Base-by-base conservation (phyloP, 1,139 yeast genomes). In the Pichia norvegensis region DNA sequence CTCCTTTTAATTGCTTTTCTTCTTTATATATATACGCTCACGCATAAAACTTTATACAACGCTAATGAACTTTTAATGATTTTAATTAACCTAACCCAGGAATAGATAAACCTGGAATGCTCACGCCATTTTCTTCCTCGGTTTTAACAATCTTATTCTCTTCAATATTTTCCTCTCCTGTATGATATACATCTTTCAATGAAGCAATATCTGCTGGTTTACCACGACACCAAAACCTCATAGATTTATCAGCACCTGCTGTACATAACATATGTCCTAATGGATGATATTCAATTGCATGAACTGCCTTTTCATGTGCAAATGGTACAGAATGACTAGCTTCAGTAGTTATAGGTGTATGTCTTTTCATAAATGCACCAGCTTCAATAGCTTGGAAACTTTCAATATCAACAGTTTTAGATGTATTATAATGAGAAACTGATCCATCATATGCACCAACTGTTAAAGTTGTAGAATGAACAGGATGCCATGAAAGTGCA, bases 141-240 rank as follows among this genome's bases (percentile, higher is more conserved):
- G 23, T 42, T 21, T 20, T 35, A 16, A 16, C 37, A 13, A 33
- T 40, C 13, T 38, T 21, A 20, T 40, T 35, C 17, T 16, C 38
- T 11, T 33, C 17, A 20, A 25, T 44, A 31, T 46, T 35, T 14
- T 40, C 43, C 33, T 57, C 62, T 6, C 65, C 65, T 1, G 62
- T 56, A 63, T 83, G 82, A 50, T 86, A 80, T 20, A 88, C 83
- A 63, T 90, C 97, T 54, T 81, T 78, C 66, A 80, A 87, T 3
- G 90, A 85, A 61, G 76, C 76, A 0, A 87, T 84, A 66, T 92
- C 98, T 55, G 83, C 84, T 1, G 97, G 97, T 60, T 95, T 73
- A 1, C 95, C 85, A 45, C 98, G 73, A 33, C 92, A 81, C 98
- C 98, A 92, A 66, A 92, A 86, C 51, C 97, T 69, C n/a, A 95